Evolutionary conservation across 2,329 filamentous ascomycete genomes (phyloP), one percentile per base, ranked within the genome.

Genomic region (Orbilia brochopaga): DNA sequence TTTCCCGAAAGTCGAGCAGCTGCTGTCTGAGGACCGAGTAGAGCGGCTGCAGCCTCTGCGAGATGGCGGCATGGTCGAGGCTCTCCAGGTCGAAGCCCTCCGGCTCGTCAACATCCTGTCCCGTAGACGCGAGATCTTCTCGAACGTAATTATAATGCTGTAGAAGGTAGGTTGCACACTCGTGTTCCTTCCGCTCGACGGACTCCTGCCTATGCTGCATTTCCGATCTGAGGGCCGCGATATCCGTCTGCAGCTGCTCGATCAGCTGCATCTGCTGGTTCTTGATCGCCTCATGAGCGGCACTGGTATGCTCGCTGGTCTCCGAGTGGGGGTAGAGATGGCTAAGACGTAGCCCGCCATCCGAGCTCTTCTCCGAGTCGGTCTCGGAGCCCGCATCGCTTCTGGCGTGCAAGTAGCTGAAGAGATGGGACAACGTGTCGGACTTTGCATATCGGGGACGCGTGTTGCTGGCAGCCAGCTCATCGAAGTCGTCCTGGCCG

Each of bases 141-240:
- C 50, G 27, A n/a, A 70, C 19, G 17, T 55, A 50, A 27, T 70
- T 70, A 30, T 64, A 70, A 40, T 64, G 53, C 42, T 70, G 32
- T 27, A 70, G 42, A 30, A 70, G 44, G 35, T 70, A 70, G 58
- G 40, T 70, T 40, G 66, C 66, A 40, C 66, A 70, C 42, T 70
- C 59, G 42, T 70, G 66, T 44, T 70, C 66, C 50, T 70, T 70
- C 15, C 63, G 30, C 13, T 54, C 58, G 30, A 63, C 66, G 7
- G 59, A 64, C 17, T 70, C 53, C 40, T 58, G 55, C 19, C 59
- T 58, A 17, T 70, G 50, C 2, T 70, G 46, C 66, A 70, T 70
- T 37, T 70, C 66, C 23, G 66, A 64, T 10, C 66, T 53, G 44
- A 70, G 24, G 17, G n/a, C 19, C n/a, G 66, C 48, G 35, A 70